phyloP scores from a whole-genome alignment of 2,329 filamentous ascomycete genomes.

The Xylariomycetidae sp. region DNA sequence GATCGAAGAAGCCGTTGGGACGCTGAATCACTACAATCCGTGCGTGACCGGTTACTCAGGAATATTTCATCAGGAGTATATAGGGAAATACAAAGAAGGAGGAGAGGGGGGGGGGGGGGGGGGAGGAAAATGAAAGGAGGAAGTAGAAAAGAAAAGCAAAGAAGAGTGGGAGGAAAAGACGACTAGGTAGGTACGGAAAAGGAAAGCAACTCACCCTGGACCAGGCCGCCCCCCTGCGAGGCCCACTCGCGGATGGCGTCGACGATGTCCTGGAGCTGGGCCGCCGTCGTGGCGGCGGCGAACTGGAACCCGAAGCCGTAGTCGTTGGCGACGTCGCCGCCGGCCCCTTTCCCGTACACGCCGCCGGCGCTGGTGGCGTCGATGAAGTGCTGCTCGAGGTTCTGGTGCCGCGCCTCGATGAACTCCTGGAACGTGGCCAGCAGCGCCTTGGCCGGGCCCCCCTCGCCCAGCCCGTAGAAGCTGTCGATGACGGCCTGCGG shows the following conservation, averaged over 20 bases:
- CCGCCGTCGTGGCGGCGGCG: not conserved
- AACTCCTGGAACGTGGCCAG: not conserved
- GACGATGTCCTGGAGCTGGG: not conserved
- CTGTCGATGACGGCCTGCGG: not conserved
- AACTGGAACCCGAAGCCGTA: conserved; percentile 2
- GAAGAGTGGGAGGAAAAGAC: too few species aligned
- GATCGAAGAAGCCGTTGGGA: conserved; percentile 5
- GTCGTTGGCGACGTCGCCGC: not conserved
- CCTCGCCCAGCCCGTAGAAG: conserved; percentile 1
- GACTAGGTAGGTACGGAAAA: too few species aligned
- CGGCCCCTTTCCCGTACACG: conserved; percentile 1
- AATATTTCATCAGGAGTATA: too few species aligned
- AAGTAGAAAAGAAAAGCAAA: too few species aligned
- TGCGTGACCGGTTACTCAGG: too few species aligned
- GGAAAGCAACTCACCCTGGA: too few species aligned
- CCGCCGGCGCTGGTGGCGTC: not conserved
- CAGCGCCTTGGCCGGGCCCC: not conserved
- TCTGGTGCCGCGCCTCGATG: not conserved
- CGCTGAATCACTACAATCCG: too few species aligned
- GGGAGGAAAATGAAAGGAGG: too few species aligned
- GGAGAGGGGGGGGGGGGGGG: too few species aligned
- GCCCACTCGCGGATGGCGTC: conserved; percentile 2
- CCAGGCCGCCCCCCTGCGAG: not conserved
- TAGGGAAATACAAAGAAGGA: too few species aligned
- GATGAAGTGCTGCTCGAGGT: not conserved